Evolutionary conservation across 2,329 filamentous ascomycete species (phyloP).

Genomic region (Sporothrix protearum): DNA sequence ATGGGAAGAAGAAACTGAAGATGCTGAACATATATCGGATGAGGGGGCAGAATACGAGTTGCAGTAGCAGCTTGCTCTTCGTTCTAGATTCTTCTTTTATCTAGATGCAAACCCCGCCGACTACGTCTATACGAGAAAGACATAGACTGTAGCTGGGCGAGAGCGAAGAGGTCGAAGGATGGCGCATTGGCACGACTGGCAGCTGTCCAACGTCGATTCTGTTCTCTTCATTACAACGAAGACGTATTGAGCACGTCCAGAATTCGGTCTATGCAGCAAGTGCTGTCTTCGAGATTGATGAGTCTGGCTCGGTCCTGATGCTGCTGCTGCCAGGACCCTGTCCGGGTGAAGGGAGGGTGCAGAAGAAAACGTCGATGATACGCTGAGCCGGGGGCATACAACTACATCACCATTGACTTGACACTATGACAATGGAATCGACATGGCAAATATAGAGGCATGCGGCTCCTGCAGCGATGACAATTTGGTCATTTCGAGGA

Average conservation of each 20-base stretch:
- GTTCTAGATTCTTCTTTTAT: neutral
- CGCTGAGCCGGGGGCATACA: neutral
- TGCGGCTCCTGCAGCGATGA: no score
- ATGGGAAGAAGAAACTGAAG: neutral
- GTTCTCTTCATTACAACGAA: neutral
- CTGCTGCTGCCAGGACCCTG: neutral
- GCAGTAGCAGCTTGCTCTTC: neutral
- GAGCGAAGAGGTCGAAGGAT: neutral
- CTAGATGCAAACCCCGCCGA: neutral
- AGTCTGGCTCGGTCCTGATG: neutral
- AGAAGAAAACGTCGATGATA: neutral
- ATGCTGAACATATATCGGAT: neutral
- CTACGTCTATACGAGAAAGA: neutral
- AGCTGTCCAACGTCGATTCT: neutral
- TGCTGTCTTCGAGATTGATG: neutral
- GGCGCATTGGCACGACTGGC: neutral
- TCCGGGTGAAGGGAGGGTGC: neutral
- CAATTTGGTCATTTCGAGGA: no score
- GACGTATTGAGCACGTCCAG: neutral
- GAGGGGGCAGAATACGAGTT: neutral
- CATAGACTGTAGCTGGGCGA: no score
- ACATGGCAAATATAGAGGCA: neutral
- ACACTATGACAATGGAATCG: neutral
- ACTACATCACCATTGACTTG: no score
- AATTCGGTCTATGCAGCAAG: neutral